phyloP scores from a whole-genome alignment of 2,329 filamentous ascomycete genomes.

The Aspergillus sp. region DNA sequence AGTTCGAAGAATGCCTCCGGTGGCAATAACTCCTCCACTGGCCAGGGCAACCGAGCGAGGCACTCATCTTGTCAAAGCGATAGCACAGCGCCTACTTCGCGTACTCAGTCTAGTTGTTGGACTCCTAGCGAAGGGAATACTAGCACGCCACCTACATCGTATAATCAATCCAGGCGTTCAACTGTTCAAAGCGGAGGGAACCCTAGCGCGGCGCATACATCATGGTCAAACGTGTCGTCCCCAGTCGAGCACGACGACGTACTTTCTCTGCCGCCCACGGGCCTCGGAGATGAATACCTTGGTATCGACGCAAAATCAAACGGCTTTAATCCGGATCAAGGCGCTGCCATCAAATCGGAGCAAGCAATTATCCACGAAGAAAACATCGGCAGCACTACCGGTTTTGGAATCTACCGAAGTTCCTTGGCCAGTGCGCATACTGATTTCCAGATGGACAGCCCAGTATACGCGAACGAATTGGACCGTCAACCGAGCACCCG shows the following conservation, averaged over 20 bases:
- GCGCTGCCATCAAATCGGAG: conserved; percentile 17
- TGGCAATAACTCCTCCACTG: no score
- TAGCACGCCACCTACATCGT: background rate
- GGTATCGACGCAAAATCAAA: conserved; percentile 22
- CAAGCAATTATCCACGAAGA: conserved; percentile 12
- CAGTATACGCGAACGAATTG: conserved; percentile 4
- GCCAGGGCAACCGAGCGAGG: no score
- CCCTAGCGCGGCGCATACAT: conserved; percentile 9
- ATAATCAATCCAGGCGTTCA: conserved; percentile 1
- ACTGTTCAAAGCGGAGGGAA: conserved; percentile 8
- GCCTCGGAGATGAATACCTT: conserved; percentile 22
- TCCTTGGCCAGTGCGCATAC: conserved; percentile 11
- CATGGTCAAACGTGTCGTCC: conserved; percentile 14
- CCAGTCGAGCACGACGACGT: conserved; percentile 17
- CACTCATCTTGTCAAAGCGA: no score
- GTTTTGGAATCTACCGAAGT: conserved; percentile 11
- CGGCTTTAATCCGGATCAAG: conserved; percentile 16
- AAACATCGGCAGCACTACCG: conserved; percentile 13
- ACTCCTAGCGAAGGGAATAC: no score
- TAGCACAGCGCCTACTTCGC: no score
- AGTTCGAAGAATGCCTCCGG: no score
- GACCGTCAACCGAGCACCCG: conserved; percentile 1
- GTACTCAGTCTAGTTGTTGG: no score
- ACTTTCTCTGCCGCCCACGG: conserved; percentile 10
- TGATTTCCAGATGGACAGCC: conserved; percentile 15